A percentile compares a stretch with the other conserved stretches of the same genome.
Evolutionary conservation across 1,139 yeast species (phyloP).

Genomic region (Meyerozyma elateridarum): DNA sequence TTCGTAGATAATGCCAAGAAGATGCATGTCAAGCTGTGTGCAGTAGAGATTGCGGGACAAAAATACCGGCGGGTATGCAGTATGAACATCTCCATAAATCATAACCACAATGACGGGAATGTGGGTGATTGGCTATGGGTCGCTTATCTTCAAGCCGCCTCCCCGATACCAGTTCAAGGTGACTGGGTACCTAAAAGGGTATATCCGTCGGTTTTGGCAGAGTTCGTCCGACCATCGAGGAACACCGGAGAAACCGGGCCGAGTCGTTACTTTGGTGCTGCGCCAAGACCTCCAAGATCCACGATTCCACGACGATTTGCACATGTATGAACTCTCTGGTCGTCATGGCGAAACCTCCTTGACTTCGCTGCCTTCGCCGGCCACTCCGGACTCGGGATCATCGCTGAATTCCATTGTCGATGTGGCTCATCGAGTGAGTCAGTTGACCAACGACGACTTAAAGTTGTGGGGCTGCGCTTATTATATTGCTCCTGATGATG

Average conservation of each 20-base stretch:
- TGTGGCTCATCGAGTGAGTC: constrained; percentile 13
- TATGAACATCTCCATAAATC: too few relatives aligned
- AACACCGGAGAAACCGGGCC: constrained; percentile 76
- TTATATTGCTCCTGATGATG: constrained; percentile 66
- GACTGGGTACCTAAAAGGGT: constrained; percentile 75
- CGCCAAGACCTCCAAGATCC: constrained; percentile 43
- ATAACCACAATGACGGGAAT: constrained; percentile 27
- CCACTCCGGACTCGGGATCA: constrained; percentile 3
- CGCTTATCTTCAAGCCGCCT: constrained; percentile 88
- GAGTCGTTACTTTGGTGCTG: constrained; percentile 79
- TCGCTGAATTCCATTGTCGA: constrained; percentile 6
- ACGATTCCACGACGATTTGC: constrained; percentile 44
- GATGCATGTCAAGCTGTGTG: constrained; percentile 1
- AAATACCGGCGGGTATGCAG: neutral
- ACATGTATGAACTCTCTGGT: constrained; percentile 38
- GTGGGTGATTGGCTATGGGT: constrained; percentile 92
- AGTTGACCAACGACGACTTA: constrained; percentile 41
- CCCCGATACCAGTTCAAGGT: constrained; percentile 58
- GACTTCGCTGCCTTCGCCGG: constrained; percentile 4
- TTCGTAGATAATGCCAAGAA: constrained; percentile 2
- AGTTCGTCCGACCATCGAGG: constrained; percentile 88
- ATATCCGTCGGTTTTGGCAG: constrained; percentile 85
- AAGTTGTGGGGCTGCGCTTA: constrained; percentile 80
- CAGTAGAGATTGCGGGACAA: neutral
- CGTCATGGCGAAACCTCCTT: constrained; percentile 11